Conservation (phyloP, 208 protist species). For the Trypanosoma avium region DNA sequence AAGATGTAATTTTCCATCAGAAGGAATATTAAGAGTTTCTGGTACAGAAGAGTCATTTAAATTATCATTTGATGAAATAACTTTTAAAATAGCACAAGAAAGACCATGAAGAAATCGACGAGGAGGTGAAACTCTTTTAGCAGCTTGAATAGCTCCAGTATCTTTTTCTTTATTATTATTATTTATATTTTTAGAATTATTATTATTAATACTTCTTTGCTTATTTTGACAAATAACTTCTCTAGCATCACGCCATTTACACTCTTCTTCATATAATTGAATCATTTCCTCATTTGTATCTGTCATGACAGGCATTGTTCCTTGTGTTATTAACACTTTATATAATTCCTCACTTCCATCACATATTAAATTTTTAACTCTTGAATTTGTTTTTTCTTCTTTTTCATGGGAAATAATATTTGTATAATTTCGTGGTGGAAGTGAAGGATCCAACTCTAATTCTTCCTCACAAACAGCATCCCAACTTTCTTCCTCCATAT, state of each 20-base stretch:
- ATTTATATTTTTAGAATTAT: background rate
- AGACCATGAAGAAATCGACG: slow-evolving; percentile 14
- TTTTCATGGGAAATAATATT: background rate
- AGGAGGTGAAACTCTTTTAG: background rate
- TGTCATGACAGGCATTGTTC: slow-evolving; percentile 30
- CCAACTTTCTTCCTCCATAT: slow-evolving; percentile 2
- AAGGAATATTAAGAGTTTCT: background rate
- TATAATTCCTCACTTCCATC: slow-evolving; percentile 27
- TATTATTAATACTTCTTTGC: background rate
- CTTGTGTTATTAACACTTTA: slow-evolving; percentile 16
- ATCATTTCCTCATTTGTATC: slow-evolving; percentile 68
- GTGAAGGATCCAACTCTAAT: slow-evolving; percentile 20
- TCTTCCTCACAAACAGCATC: slow-evolving; percentile 31
- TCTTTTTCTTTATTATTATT: background rate
- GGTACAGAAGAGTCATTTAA: background rate
- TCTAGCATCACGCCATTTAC: slow-evolving; percentile 31
- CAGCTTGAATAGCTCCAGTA: background rate
- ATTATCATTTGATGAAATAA: background rate
- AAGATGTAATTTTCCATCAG: slow-evolving; percentile 55
- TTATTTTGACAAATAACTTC: slow-evolving; percentile 3
- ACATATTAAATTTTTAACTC: slow-evolving; percentile 29
- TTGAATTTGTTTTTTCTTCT: background rate
- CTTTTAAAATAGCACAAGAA: background rate
- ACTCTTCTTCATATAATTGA: slow-evolving; percentile 41
- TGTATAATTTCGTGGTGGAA: background rate